Evolutionary conservation across 164 flowering plant species (phyloP).

Genomic region (Liquidambar formosana): DNA sequence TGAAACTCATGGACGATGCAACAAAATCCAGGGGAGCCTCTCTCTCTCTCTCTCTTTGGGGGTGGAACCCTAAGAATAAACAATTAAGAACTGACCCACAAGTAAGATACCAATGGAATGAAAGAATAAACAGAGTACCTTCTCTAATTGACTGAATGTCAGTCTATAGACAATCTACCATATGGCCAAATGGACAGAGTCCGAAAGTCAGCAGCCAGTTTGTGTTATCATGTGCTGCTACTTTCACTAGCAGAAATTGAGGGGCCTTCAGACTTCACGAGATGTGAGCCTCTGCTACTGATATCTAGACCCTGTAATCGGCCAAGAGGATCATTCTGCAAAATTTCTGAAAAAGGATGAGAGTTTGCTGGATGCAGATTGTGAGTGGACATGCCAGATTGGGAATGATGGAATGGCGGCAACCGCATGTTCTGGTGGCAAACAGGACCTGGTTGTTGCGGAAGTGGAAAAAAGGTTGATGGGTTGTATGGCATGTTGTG

Average conservation of each 20-base stretch:
- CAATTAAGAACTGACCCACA: conserved; percentile 14
- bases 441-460: conserved; percentile 32
- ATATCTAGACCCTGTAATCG: conserved; percentile 82
- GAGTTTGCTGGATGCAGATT: conserved; percentile 36
- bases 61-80: conserved; percentile 24
- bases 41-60: conserved; percentile 4
- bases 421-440: conserved; percentile 38
- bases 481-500: conserved; percentile 46
- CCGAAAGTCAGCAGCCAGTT: conserved; percentile 16
- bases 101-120: conserved; percentile 5
- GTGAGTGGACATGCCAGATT: conserved; percentile 38
- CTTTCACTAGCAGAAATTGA: conserved; percentile 85
- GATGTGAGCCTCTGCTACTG: conserved; percentile 45
- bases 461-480: conserved; percentile 37
- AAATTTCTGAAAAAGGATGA: conserved; percentile 40
- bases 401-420: conserved; percentile 43
- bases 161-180: conserved; percentile 54
- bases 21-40: neutral
- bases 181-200: conserved; percentile 18
- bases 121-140: conserved; percentile 9
- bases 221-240: conserved; percentile 56
- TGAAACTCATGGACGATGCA: neutral
- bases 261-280: conserved; percentile 78
- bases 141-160: conserved; percentile 27
- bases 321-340: conserved; percentile 67